Conservation (phyloP, 805 yeast genomes). For the Ogataea philodendri region DNA sequence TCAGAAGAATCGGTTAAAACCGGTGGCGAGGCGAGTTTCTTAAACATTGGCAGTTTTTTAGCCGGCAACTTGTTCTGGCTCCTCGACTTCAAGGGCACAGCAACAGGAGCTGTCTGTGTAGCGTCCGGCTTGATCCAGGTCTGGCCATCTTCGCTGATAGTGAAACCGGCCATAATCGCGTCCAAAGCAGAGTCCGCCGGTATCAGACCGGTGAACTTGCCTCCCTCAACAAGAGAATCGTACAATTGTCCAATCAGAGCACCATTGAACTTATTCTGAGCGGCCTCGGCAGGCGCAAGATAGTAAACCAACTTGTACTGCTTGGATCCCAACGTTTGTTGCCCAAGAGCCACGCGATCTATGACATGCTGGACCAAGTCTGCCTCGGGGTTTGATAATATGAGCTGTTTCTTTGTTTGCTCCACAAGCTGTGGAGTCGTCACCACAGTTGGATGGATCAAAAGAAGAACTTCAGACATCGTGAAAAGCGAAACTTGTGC, state of each 20-base stretch:
- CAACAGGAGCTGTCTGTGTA: slow-evolving; percentile 11
- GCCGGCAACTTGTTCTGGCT: slow-evolving; percentile 9
- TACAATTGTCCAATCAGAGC: slow-evolving; percentile 41
- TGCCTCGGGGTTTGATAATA: slow-evolving; percentile 30
- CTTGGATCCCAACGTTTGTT: slow-evolving; percentile 37
- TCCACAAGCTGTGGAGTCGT: slow-evolving; percentile 50
- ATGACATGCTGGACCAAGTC: slow-evolving; percentile 50
- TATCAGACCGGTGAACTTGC: slow-evolving; percentile 52
- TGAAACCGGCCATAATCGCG: slow-evolving; percentile 65
- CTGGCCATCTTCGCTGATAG: slow-evolving; percentile 39
- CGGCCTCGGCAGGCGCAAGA: slow-evolving; percentile 53
- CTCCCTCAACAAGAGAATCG: slow-evolving; percentile 41
- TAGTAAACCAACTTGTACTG: slow-evolving; percentile 48
- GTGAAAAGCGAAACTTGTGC: slow-evolving; percentile 4
- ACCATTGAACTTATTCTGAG: slow-evolving; percentile 44
- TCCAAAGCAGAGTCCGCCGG: slow-evolving; percentile 53
- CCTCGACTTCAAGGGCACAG: slow-evolving; percentile 23
- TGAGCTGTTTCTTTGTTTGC: slow-evolving; percentile 36
- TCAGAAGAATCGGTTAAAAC: slow-evolving; percentile 47
- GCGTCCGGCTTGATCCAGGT: slow-evolving; percentile 56
- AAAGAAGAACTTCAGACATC: slow-evolving; percentile 36
- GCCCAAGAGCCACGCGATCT: slow-evolving; percentile 53
- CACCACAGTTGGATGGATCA: slow-evolving; percentile 68
- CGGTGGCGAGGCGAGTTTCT: slow-evolving; percentile 32
- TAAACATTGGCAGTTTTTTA: slow-evolving; percentile 32